phyloP scores from a whole-genome alignment of 495 filamentous ascomycete species.

The Neurospora sublineolata region DNA sequence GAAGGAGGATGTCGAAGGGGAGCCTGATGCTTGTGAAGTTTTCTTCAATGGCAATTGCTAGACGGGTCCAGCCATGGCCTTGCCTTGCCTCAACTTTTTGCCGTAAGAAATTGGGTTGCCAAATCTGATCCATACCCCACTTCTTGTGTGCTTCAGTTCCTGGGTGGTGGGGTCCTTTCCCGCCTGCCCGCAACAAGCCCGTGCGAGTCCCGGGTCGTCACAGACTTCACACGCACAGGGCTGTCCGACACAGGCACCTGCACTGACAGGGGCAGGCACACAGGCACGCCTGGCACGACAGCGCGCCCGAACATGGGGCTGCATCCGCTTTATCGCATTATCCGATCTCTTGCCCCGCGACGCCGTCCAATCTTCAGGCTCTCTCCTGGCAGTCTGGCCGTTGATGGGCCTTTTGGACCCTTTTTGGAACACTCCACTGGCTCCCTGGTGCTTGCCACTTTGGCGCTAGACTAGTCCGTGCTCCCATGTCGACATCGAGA shows the following conservation, averaged over 20 bases:
- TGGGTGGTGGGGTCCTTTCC: neutral
- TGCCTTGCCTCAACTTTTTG: neutral
- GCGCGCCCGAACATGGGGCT: neutral
- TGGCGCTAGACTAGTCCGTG: neutral
- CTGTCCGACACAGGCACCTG: neutral
- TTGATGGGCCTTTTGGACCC: neutral
- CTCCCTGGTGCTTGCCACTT: neutral
- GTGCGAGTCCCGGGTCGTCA: neutral
- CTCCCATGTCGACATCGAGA: neutral
- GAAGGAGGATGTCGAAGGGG: neutral
- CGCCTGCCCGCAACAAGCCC: neutral
- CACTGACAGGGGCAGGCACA: neutral
- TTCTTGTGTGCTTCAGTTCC: neutral
- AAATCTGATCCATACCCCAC: constrained; percentile 1
- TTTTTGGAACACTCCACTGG: neutral
- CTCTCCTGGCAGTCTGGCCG: neutral
- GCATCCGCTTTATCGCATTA: neutral
- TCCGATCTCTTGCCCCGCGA: neutral
- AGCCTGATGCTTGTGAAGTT: neutral
- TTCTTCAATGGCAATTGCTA: constrained; percentile 1
- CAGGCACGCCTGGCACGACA: neutral
- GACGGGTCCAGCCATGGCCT: constrained; percentile 3
- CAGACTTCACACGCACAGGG: neutral
- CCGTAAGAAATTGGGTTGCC: constrained; percentile 8
- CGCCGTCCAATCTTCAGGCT: neutral